phyloP scores from a whole-genome alignment of 192 early-diverging fungal species.

The Rhizophlyctis rosea region DNA sequence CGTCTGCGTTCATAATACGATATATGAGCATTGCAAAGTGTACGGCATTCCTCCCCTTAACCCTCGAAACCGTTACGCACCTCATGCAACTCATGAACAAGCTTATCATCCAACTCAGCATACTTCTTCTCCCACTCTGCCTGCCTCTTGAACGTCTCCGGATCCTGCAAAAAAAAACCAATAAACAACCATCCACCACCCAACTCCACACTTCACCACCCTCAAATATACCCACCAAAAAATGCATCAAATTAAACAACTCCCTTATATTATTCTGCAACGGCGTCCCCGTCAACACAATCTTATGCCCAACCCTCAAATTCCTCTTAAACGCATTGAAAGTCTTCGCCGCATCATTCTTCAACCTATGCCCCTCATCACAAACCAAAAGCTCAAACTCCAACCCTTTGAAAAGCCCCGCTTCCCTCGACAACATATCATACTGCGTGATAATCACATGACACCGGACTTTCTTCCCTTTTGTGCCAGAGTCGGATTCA shows the following conservation, averaged over 20 bases:
- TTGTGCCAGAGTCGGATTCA: not conserved
- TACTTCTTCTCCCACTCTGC: conserved; percentile 46
- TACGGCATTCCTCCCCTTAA: too few species aligned
- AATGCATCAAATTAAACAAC: conserved; percentile 68
- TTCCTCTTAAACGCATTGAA: conserved; percentile 51
- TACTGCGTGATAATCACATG: conserved; percentile 71
- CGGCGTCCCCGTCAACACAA: conserved; percentile 71
- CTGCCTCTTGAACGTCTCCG: conserved; percentile 53
- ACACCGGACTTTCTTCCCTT: conserved; percentile 41
- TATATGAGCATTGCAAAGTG: too few species aligned
- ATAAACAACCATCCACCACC: too few species aligned
- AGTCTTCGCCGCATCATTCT: conserved; percentile 62
- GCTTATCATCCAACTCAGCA: conserved; percentile 45
- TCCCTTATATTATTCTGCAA: conserved; percentile 72
- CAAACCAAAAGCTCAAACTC: conserved; percentile 65
- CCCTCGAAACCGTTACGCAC: too few species aligned
- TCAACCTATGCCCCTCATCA: conserved; percentile 78
- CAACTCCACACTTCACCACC: not conserved
- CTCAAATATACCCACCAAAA: conserved; percentile 53
- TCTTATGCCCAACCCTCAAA: conserved; percentile 45
- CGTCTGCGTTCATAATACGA: too few species aligned
- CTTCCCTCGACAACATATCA: conserved; percentile 50
- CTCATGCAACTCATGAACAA: conserved; percentile 66
- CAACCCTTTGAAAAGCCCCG: conserved; percentile 43
- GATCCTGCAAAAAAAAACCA: conserved; percentile 39